These are phyloP conservation scores for Fraxinus xanthoxyloides DNA, from an alignment of 305 asterid genomes.

Conservation along the genomic window DNA sequence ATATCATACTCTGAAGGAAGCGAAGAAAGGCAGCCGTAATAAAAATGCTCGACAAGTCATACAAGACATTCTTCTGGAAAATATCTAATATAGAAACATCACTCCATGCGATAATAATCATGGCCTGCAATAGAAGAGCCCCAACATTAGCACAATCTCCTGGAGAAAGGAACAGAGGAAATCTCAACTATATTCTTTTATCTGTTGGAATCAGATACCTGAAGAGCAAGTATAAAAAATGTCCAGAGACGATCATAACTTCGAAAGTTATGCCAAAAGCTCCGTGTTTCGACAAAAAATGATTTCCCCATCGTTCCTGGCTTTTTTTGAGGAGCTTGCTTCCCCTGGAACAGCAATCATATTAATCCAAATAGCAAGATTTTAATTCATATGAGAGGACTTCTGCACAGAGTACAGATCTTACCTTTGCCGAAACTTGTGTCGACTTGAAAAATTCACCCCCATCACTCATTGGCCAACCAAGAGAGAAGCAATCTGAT, in stretches of 20 bases:
- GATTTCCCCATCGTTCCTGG: conserved; percentile 78
- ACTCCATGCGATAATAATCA: conserved; percentile 85
- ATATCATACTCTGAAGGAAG: conserved; percentile 75
- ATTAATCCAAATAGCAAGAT: conserved; percentile 31
- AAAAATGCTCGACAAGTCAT: conserved; percentile 77
- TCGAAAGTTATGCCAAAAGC: conserved; percentile 96
- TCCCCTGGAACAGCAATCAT: conserved; percentile 59
- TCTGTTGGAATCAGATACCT: conserved; percentile 48
- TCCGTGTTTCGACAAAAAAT: conserved; percentile 87
- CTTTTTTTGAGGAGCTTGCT: conserved; percentile 38
- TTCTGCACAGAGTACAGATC: conserved; percentile 14
- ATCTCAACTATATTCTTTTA: neutral
- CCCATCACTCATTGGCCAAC: conserved; percentile 99
- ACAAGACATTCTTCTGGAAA: conserved; percentile 58
- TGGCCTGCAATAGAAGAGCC: conserved; percentile 53
- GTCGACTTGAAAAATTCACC: conserved; percentile 90
- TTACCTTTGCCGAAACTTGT: conserved; percentile 54
- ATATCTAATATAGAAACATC: conserved; percentile 56
- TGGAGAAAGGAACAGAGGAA: conserved; percentile 15
- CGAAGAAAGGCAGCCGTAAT: conserved; percentile 94
- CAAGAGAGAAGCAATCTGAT: conserved; percentile 84
- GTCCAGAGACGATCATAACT: conserved; percentile 99
- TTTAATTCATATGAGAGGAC: conserved; percentile 13
- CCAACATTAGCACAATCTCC: conserved; percentile 29
- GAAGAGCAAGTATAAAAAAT: conserved; percentile 76